Conservation (phyloP, 257 asterid genomes). For the Jasminum sambac region DNA sequence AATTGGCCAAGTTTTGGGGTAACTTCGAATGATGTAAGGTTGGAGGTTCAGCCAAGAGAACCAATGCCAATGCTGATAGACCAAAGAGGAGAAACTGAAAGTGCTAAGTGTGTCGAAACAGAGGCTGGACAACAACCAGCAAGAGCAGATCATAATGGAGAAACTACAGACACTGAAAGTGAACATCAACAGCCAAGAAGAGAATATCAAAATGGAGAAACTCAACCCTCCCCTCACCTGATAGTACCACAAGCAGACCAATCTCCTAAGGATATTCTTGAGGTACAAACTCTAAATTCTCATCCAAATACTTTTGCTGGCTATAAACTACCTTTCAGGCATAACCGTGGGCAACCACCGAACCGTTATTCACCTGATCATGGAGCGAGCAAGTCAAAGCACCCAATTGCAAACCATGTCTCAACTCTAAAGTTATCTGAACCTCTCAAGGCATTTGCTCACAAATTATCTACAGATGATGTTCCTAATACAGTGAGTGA, state of each 20-base stretch:
- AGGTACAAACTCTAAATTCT: neutral
- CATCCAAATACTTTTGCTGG: neutral
- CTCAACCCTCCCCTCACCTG: neutral
- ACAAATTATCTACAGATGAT: neutral
- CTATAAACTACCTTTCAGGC: too few relatives aligned
- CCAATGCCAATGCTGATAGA: neutral
- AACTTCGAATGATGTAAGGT: slow-evolving; percentile 17
- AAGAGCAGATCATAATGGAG: neutral
- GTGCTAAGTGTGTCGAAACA: neutral
- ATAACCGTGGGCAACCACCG: too few relatives aligned
- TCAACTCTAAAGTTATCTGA: neutral
- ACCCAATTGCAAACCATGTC: neutral
- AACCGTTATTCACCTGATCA: too few relatives aligned
- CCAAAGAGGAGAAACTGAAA: neutral
- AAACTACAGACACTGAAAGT: neutral
- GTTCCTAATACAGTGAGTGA: neutral
- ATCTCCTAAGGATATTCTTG: slow-evolving; percentile 17
- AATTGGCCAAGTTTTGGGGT: too few relatives aligned
- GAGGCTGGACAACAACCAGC: too few relatives aligned
- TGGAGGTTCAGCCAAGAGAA: too few relatives aligned
- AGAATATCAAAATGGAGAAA: too few relatives aligned
- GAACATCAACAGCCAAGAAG: too few relatives aligned
- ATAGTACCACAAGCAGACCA: neutral
- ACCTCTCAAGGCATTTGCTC: neutral
- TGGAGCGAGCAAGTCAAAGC: neutral